phyloP scores from a whole-genome alignment of 371 early-diverging fungal species.

The Smittium culicis region DNA sequence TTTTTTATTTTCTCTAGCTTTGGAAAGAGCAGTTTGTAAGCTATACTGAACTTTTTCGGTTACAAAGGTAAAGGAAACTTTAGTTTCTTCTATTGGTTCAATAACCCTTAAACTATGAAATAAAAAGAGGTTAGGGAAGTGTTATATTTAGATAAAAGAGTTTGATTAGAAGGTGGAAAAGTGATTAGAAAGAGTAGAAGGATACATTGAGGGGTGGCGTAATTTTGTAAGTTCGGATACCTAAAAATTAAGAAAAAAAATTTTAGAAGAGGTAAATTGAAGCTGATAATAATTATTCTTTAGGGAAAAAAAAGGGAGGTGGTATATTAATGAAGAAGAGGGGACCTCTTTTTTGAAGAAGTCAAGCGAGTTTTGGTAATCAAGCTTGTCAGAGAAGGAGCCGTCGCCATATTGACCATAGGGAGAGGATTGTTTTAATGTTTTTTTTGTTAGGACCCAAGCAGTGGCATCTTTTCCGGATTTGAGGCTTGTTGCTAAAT shows the following conservation, averaged over 20 bases:
- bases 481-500: conserved; percentile 13
- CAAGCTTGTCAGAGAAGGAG: not conserved
- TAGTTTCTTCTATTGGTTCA: conserved; percentile 64
- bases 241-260: conserved; percentile 51
- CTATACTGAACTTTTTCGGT: conserved; percentile 60
- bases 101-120: conserved; percentile 44
- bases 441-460: conserved; percentile 59
- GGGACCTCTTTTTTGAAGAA: conserved; percentile 12
- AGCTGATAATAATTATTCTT: no score
- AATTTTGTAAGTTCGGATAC: conserved; percentile 55
- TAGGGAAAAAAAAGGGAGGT: no score
- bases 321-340: conserved; percentile 59
- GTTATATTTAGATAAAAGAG: not conserved
- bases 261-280: no score
- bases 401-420: not conserved
- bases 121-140: not conserved
- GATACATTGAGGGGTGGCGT: conserved; percentile 58
- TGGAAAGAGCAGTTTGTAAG: conserved; percentile 38
- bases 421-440: conserved; percentile 39
- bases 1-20: not conserved
- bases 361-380: not conserved
- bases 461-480: conserved; percentile 19
- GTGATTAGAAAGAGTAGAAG: not conserved
- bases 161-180: not conserved
- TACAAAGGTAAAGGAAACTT: conserved; percentile 58